Conservation (phyloP, 2,329 filamentous ascomycete species). For the Tolypocladium capitatum region DNA sequence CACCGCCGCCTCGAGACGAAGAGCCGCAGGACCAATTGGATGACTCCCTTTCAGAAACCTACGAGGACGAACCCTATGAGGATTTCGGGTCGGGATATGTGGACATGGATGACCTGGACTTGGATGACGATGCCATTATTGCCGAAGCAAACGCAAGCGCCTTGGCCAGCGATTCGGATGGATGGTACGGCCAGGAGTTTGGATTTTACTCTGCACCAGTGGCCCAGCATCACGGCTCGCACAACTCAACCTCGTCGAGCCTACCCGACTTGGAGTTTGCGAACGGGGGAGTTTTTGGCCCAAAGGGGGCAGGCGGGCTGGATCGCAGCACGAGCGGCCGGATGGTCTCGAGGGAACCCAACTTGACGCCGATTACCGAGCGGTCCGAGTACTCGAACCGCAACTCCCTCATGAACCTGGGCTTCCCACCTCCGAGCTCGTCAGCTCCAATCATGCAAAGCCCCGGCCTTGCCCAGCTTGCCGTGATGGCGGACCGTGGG, state of each 20-base stretch:
- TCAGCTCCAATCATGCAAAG: conserved; percentile 40
- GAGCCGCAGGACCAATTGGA: not conserved
- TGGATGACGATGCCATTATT: conserved; percentile 82
- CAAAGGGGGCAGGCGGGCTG: conserved; percentile 41
- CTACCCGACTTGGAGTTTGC: conserved; percentile 43
- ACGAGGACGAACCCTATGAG: conserved; percentile 35
- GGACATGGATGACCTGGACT: conserved; percentile 52
- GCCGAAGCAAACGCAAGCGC: conserved; percentile 91
- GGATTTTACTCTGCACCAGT: conserved; percentile 71
- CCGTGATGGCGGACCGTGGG: conserved; percentile 42
- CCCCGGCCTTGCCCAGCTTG: conserved; percentile 66
- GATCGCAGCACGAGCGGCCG: conserved; percentile 62
- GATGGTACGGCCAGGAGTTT: conserved; percentile 93
- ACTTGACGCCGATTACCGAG: conserved; percentile 91
- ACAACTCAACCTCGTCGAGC: conserved; percentile 21
- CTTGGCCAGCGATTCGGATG: conserved; percentile 81
- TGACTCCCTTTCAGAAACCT: conserved; percentile 1
- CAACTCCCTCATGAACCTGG: conserved; percentile 73
- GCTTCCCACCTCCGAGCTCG: conserved; percentile 25
- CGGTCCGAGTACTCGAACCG: conserved; percentile 91
- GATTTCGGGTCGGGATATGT: conserved; percentile 43
- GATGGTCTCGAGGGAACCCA: conserved; percentile 68
- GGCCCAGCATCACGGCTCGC: conserved; percentile 28
- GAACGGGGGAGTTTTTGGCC: conserved; percentile 82
- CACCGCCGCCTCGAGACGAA: conserved; percentile 25